These are phyloP conservation scores for Cymbomonas tetramitiformis DNA, from an alignment of 139 green algal genomes.

Conservation along the genomic window DNA sequence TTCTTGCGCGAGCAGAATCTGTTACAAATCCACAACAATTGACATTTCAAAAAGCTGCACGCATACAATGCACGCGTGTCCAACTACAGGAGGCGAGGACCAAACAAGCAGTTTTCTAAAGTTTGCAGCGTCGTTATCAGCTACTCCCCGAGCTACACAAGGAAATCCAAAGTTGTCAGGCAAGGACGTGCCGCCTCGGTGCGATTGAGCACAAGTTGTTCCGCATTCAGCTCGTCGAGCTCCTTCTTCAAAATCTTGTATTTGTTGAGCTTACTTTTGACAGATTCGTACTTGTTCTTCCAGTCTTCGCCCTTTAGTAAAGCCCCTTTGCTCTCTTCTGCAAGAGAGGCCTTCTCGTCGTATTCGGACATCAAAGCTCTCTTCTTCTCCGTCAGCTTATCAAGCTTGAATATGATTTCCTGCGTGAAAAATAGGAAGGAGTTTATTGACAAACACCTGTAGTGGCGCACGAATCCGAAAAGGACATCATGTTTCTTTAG, in stretches of 20 bases:
- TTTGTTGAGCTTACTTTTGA: conserved; percentile 8
- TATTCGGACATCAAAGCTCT: background rate
- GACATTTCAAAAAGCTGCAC: background rate
- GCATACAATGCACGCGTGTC: background rate
- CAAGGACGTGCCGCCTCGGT: no score
- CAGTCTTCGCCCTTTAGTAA: conserved; percentile 1
- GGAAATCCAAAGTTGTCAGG: no score
- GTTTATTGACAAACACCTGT: no score
- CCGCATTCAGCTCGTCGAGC: background rate
- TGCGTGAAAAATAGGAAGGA: no score
- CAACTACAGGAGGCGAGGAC: background rate
- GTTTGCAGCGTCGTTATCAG: background rate
- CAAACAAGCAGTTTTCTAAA: background rate
- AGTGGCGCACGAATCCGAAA: no score
- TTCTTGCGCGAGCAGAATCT: background rate
- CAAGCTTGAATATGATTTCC: no score
- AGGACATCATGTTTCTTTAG: no score
- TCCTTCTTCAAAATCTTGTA: conserved; percentile 14
- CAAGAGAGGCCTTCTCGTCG: background rate
- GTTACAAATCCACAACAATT: background rate
- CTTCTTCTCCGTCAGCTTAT: background rate
- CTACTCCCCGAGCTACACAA: background rate
- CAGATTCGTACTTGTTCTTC: background rate
- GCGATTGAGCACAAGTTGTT: background rate
- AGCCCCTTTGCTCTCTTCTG: background rate